phyloP scores from a whole-genome alignment of 345 rosid species.

The Raphanus sativus region DNA sequence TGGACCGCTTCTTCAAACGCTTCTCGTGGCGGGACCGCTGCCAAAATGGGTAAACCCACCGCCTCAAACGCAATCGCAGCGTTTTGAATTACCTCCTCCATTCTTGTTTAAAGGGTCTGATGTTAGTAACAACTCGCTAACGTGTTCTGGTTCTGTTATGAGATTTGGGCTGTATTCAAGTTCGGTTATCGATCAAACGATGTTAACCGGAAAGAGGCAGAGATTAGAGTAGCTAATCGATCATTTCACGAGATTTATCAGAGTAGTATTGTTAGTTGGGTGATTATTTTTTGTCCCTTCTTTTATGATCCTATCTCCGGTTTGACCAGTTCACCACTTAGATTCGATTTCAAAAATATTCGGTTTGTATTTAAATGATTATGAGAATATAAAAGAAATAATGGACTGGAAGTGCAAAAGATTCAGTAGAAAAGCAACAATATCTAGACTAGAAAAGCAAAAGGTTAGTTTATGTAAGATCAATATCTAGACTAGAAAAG shows the following conservation, averaged over 20 bases:
- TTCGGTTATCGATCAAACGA: slow-evolving; percentile 24
- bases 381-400: not conserved
- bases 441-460: too few species aligned
- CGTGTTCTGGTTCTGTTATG: slow-evolving; percentile 58
- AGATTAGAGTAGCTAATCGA: slow-evolving; percentile 44
- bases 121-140: slow-evolving; percentile 9
- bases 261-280: slow-evolving; percentile 8
- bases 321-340: not conserved
- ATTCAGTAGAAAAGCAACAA: too few species aligned
- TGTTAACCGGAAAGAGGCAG: slow-evolving; percentile 54
- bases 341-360: slow-evolving; percentile 32
- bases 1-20: slow-evolving; percentile 79
- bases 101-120: slow-evolving; percentile 41
- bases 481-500: too few species aligned
- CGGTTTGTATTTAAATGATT: not conserved
- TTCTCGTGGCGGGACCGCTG: slow-evolving; percentile 78
- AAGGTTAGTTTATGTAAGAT: too few species aligned
- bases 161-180: slow-evolving; percentile 36
- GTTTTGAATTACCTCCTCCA: slow-evolving; percentile 35
- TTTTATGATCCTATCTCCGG: not conserved
- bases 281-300: not conserved
- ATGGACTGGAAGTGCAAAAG: not conserved
- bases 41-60: slow-evolving; percentile 92
- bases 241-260: not conserved
- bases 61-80: slow-evolving; percentile 45